Conservation (phyloP, 441 rosid species). For the Populus trichocarpa region DNA sequence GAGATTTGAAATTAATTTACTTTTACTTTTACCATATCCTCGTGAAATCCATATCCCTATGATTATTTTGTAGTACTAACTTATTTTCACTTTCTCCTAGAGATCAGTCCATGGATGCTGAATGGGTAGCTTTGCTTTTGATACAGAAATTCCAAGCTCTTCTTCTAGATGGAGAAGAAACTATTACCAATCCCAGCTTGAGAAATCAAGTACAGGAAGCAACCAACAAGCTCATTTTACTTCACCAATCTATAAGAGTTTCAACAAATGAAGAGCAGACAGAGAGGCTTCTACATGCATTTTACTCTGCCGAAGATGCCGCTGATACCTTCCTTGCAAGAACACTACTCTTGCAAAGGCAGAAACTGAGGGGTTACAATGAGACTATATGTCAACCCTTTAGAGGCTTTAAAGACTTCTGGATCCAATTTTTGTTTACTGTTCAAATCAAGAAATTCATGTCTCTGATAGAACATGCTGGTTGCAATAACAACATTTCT, state of each 20-base stretch:
- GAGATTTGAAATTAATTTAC: neutral
- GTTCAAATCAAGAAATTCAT: neutral
- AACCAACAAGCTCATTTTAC: neutral
- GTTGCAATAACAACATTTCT: neutral
- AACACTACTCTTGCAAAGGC: neutral
- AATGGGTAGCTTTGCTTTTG: neutral
- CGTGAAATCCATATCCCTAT: neutral
- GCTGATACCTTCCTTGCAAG: neutral
- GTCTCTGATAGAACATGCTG: neutral
- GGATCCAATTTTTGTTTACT: neutral
- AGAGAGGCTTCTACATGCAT: neutral
- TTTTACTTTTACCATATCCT: neutral
- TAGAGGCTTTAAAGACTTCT: neutral
- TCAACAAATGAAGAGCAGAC: neutral
- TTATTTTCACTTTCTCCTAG: neutral
- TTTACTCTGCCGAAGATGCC: neutral
- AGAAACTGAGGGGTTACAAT: neutral
- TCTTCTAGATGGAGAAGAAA: neutral
- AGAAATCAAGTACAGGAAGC: neutral
- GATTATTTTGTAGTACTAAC: neutral
- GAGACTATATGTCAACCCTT: neutral
- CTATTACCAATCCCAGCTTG: neutral
- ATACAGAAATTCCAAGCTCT: neutral
- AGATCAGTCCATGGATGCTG: neutral
- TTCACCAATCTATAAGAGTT: neutral